A percentile compares a stretch with the other conserved stretches of the same genome.
phyloP scores from a whole-genome alignment of 2,329 filamentous ascomycete species.

The Colletotrichum camelliae region DNA sequence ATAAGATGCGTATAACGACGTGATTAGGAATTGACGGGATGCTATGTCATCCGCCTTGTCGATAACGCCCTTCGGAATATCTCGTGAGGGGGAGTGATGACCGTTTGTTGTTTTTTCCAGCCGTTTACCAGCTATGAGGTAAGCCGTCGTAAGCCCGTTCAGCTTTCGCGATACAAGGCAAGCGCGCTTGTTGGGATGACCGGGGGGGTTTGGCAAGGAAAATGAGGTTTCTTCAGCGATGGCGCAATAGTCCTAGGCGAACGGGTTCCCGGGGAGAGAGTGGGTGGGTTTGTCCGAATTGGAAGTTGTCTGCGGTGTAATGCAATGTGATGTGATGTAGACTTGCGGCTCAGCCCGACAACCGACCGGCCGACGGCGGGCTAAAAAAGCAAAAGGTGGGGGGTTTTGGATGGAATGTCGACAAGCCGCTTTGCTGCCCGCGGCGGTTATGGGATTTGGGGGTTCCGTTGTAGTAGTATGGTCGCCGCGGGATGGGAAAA shows the following conservation, averaged over 20 bases:
- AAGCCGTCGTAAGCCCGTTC: background rate
- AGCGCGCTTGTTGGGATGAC: background rate
- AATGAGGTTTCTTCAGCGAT: conserved; percentile 11
- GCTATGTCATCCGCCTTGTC: background rate
- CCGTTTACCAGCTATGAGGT: background rate
- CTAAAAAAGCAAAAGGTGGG: background rate
- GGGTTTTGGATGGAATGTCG: background rate
- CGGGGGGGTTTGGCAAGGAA: background rate
- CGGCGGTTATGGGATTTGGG: background rate
- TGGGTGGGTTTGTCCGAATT: background rate
- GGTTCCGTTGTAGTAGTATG: background rate
- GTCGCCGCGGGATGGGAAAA: background rate
- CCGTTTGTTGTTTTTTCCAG: background rate
- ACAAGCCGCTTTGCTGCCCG: background rate
- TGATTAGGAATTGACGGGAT: background rate
- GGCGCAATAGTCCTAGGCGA: conserved; percentile 14
- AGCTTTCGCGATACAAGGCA: conserved; percentile 6
- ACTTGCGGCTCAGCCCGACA: conserved; percentile 19
- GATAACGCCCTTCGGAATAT: background rate
- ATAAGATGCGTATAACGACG: background rate
- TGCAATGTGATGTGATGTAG: background rate
- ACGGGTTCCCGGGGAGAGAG: background rate
- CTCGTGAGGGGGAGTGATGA: background rate
- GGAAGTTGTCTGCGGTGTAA: background rate
- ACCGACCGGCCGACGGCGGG: background rate